Evolutionary conservation across 768 basidiomycete genomes (phyloP).

Genomic region (Lactarius akahatsu): DNA sequence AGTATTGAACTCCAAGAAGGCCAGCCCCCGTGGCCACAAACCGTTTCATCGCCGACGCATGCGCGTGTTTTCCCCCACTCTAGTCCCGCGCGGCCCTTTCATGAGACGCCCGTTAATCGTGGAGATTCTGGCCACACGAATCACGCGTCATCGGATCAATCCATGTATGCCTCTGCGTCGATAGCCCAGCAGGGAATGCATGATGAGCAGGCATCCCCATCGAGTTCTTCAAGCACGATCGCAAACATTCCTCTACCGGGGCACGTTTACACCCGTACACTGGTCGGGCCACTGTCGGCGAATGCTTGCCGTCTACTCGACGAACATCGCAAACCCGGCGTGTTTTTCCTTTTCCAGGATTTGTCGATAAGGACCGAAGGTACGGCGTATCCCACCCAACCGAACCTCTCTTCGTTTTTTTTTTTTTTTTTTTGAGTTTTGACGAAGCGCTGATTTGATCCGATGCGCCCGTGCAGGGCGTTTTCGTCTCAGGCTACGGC

Average conservation of each 20-base stretch:
- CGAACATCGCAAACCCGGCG: slow-evolving; percentile 80
- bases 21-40: slow-evolving; percentile 26
- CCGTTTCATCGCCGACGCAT: slow-evolving; percentile 21
- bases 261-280: slow-evolving; percentile 78
- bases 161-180: slow-evolving; percentile 31
- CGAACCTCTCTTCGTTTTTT: slow-evolving; percentile 17
- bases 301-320: slow-evolving; percentile 84
- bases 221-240: slow-evolving; percentile 37
- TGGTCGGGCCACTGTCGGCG: slow-evolving; percentile 86
- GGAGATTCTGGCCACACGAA: slow-evolving; percentile 9
- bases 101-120: slow-evolving; percentile 8
- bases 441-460: slow-evolving; percentile 24
- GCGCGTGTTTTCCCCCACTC: slow-evolving; percentile 22
- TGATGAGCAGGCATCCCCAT: slow-evolving; percentile 31
- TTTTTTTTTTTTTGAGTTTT: not conserved
- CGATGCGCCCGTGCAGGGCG: slow-evolving; percentile 50
- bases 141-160: slow-evolving; percentile 26
- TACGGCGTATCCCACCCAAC: slow-evolving; percentile 34
- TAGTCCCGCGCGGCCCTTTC: slow-evolving; percentile 10
- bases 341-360: slow-evolving; percentile 96
- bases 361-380: slow-evolving; percentile 92
- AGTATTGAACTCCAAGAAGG: slow-evolving; percentile 25
- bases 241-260: slow-evolving; percentile 52
- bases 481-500: slow-evolving; percentile 81
- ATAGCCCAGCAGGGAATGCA: slow-evolving; percentile 30